Evolutionary conservation across 257 asterid species (phyloP).

Genomic region (Solanum sitiens): DNA sequence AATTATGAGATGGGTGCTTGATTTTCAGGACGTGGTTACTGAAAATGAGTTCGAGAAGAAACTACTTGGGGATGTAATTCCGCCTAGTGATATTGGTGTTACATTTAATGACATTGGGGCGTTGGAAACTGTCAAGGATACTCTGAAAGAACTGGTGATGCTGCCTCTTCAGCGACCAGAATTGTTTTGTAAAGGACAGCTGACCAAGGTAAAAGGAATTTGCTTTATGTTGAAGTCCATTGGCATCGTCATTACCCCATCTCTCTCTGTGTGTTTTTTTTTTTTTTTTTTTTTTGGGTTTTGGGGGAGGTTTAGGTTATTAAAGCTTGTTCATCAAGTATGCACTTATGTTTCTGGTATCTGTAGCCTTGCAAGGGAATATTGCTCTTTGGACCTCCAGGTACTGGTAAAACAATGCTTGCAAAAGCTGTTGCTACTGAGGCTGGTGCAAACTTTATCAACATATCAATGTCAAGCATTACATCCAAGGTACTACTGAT

Average conservation of each 20-base stretch:
- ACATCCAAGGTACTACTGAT: slow-evolving; percentile 52
- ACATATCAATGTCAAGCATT: slow-evolving; percentile 89
- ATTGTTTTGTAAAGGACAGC: slow-evolving; percentile 79
- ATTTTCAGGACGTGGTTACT: slow-evolving; percentile 69
- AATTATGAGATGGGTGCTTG: background rate
- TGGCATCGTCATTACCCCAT: background rate
- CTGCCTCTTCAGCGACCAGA: slow-evolving; percentile 86
- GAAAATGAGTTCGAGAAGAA: slow-evolving; percentile 83
- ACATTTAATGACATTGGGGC: slow-evolving; percentile 88
- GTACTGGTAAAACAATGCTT: slow-evolving; percentile 89
- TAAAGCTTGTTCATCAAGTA: background rate
- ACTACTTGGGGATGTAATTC: slow-evolving; percentile 77
- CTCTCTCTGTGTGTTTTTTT: background rate
- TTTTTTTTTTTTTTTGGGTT: fast-evolving
- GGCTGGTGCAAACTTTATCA: slow-evolving; percentile 86
- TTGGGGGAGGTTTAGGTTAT: background rate
- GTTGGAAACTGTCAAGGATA: slow-evolving; percentile 80
- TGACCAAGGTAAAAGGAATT: slow-evolving; percentile 50
- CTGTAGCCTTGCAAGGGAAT: slow-evolving; percentile 91
- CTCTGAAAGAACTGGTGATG: slow-evolving; percentile 90
- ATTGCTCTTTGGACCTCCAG: slow-evolving; percentile 93
- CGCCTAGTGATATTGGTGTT: slow-evolving; percentile 82
- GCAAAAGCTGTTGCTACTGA: slow-evolving; percentile 97
- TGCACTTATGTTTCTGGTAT: slow-evolving; percentile 1
- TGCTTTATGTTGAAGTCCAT: background rate